These are phyloP conservation scores for Tulasnella calospora DNA, from an alignment of 768 basidiomycete genomes.

Conservation along the genomic window DNA sequence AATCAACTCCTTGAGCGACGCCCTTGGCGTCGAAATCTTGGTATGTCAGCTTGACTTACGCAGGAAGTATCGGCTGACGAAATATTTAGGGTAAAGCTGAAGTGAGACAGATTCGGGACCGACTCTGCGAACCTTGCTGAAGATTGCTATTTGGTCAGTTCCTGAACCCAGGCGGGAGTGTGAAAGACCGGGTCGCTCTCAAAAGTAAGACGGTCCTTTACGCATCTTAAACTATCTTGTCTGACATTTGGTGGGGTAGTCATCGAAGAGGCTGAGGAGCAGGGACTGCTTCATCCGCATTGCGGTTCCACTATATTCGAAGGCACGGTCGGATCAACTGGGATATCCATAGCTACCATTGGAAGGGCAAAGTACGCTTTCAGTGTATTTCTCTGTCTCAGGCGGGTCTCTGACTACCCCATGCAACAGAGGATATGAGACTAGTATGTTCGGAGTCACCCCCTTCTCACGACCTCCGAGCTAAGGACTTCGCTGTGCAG, in stretches of 20 bases:
- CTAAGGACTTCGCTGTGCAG: conserved; percentile 37
- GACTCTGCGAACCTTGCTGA: background rate
- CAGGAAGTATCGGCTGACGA: background rate
- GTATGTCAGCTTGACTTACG: conserved; percentile 33
- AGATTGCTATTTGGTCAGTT: conserved; percentile 49
- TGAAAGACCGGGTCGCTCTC: conserved; percentile 95
- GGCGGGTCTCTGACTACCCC: background rate
- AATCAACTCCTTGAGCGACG: conserved; percentile 86
- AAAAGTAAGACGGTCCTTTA: conserved; percentile 52
- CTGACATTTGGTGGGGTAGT: conserved; percentile 47
- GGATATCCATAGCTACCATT: conserved; percentile 93
- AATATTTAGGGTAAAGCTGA: conserved; percentile 76
- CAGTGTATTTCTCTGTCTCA: background rate
- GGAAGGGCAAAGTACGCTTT: conserved; percentile 68
- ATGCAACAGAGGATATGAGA: conserved; percentile 69
- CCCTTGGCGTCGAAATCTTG: conserved; percentile 87
- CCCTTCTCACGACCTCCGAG: background rate
- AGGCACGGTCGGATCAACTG: conserved; percentile 93
- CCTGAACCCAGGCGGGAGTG: conserved; percentile 93
- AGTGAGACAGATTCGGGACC: conserved; percentile 42
- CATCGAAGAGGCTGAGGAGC: conserved; percentile 86
- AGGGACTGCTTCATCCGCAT: conserved; percentile 74
- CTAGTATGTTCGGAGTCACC: conserved; percentile 46
- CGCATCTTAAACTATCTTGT: background rate
- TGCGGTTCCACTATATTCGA: conserved; percentile 93